Evolutionary conservation across 768 basidiomycete species (phyloP).

Genomic region (Leccinum barrowsii): DNA sequence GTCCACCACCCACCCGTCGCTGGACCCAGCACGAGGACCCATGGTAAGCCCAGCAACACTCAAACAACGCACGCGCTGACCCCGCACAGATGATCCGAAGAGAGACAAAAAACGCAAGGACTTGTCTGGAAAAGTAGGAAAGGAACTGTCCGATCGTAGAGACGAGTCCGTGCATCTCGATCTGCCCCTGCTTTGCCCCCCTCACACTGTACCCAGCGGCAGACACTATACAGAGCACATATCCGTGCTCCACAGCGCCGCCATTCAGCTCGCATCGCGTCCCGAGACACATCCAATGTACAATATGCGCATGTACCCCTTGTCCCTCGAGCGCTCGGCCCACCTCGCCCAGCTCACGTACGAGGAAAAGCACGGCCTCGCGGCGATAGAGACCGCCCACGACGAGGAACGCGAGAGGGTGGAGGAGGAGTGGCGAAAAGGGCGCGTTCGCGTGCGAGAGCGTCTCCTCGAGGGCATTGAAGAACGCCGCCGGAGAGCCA

Average conservation of each 20-base stretch:
- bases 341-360: conserved; percentile 59
- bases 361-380: conserved; percentile 67
- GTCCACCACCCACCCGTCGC: conserved; percentile 39
- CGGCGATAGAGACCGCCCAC: conserved; percentile 65
- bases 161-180: conserved; percentile 57
- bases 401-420: conserved; percentile 76
- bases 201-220: conserved; percentile 39
- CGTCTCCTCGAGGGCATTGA: conserved; percentile 81
- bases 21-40: conserved; percentile 41
- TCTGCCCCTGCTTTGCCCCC: conserved; percentile 2
- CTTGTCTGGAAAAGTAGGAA: conserved; percentile 63
- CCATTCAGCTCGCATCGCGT: conserved; percentile 61
- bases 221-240: conserved; percentile 64
- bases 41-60: no score
- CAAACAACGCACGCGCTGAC: conserved; percentile 34
- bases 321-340: conserved; percentile 75
- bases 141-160: conserved; percentile 69
- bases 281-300: conserved; percentile 66
- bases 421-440: conserved; percentile 79
- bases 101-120: conserved; percentile 70
- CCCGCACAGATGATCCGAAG: conserved; percentile 41
- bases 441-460: conserved; percentile 71
- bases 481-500: conserved; percentile 70
- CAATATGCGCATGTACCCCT: conserved; percentile 67
- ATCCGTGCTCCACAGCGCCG: conserved; percentile 52